Evolutionary conservation across 2,329 filamentous ascomycete species (phyloP).

Genomic region (Alternaria sp.): DNA sequence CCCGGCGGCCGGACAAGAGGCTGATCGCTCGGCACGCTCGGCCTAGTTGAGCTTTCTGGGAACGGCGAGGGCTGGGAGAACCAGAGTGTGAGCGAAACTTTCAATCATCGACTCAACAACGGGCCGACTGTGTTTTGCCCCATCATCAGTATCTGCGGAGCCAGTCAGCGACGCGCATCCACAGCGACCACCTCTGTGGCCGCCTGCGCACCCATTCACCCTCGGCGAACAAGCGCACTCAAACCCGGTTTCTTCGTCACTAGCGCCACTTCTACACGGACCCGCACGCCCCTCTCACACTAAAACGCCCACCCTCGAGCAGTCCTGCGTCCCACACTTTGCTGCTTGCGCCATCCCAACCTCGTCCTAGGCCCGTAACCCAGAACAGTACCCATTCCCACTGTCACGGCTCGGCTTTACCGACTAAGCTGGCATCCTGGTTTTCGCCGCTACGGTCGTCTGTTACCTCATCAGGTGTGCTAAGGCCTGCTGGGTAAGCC

Average conservation of each 20-base stretch:
- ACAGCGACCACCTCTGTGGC: slow-evolving; percentile 24
- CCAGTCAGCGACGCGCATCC: slow-evolving; percentile 26
- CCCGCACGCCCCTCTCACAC: slow-evolving; percentile 26
- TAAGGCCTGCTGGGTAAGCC: slow-evolving; percentile 43
- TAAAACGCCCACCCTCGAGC: slow-evolving; percentile 21
- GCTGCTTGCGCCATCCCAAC: slow-evolving; percentile 36
- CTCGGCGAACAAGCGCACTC: slow-evolving; percentile 31
- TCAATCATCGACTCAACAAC: slow-evolving; percentile 37
- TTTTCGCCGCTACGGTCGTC: slow-evolving; percentile 33
- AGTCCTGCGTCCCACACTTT: slow-evolving; percentile 31
- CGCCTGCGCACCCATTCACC: slow-evolving; percentile 27
- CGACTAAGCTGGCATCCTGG: slow-evolving; percentile 30
- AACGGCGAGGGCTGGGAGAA: slow-evolving; percentile 35
- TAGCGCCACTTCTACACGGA: slow-evolving; percentile 25
- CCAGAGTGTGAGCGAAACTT: slow-evolving; percentile 30
- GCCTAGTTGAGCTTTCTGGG: slow-evolving; percentile 40
- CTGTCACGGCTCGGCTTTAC: slow-evolving; percentile 48
- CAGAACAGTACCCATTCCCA: slow-evolving; percentile 43
- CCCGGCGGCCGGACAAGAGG: slow-evolving; percentile 44
- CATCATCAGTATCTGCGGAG: slow-evolving; percentile 14
- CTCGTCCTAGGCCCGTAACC: slow-evolving; percentile 33
- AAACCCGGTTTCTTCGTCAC: slow-evolving; percentile 26
- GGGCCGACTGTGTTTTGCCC: slow-evolving; percentile 41
- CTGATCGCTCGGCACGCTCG: slow-evolving; percentile 48
- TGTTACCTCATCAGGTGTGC: slow-evolving; percentile 51